phyloP scores from a whole-genome alignment of 1,284 basidiomycete species.

The Erythrobasidium hasegawianum region DNA sequence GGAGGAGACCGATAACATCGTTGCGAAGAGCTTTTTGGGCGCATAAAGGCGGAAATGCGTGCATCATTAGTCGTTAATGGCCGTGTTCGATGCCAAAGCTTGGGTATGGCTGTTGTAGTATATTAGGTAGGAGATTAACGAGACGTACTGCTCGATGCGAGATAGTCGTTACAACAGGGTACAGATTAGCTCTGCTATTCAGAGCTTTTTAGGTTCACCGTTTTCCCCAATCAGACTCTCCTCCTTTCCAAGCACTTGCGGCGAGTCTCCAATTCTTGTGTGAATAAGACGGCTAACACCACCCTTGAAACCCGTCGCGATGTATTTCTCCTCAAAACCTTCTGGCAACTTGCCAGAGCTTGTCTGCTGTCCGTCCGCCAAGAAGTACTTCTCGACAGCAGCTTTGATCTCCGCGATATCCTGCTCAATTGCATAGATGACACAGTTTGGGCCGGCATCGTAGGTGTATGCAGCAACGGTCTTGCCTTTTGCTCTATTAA shows the following conservation, averaged over 20 bases:
- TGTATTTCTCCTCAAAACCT: constrained; percentile 74
- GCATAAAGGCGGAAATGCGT: not conserved
- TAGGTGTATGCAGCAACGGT: constrained; percentile 91
- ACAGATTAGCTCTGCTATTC: no score
- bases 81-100: no score
- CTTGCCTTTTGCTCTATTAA: constrained; percentile 76
- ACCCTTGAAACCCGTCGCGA: constrained; percentile 65
- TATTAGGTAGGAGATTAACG: not conserved
- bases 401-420: constrained; percentile 73
- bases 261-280: constrained; percentile 85
- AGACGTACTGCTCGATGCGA: not conserved
- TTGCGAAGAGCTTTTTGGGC: constrained; percentile 71
- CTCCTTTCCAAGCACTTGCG: constrained; percentile 55
- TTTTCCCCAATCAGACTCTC: constrained; percentile 51
- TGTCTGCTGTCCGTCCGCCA: constrained; percentile 45
- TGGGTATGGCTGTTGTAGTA: no score
- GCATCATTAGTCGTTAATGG: not conserved
- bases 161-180: no score
- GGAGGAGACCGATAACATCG: constrained; percentile 87
- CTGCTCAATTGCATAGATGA: constrained; percentile 82
- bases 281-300: constrained; percentile 84
- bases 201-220: constrained; percentile 50
- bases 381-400: constrained; percentile 76
- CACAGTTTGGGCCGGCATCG: constrained; percentile 97
- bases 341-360: constrained; percentile 54